phyloP scores from a whole-genome alignment of 306 rosid genomes.

The Quercus parvula region DNA sequence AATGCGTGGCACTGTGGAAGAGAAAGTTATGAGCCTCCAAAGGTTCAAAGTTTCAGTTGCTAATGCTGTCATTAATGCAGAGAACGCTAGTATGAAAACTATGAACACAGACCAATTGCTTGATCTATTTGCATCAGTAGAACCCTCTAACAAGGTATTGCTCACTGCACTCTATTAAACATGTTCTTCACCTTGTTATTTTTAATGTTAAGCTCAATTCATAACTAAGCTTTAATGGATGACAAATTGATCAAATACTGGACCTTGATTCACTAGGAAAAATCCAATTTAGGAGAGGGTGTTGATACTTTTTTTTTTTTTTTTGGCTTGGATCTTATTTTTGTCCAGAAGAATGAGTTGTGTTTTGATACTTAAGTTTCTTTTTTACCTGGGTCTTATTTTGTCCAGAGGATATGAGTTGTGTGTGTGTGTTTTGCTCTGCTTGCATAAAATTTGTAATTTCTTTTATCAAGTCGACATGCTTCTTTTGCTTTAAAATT shows the following conservation, averaged over 20 bases:
- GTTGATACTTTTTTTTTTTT: not conserved
- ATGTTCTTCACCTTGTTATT: not conserved
- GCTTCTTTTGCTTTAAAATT: not conserved
- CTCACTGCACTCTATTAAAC: not conserved
- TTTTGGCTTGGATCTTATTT: not conserved
- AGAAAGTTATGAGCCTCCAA: conserved; percentile 95
- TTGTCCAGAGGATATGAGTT: not conserved
- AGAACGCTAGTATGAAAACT: conserved; percentile 95
- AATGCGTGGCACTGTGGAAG: conserved; percentile 98
- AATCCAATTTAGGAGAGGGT: not conserved
- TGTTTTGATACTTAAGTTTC: too few relatives aligned
- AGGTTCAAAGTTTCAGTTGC: conserved; percentile 88
- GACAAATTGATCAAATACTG: not conserved
- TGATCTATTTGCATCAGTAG: conserved; percentile 88
- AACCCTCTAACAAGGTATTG: conserved; percentile 64
- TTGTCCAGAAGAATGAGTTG: too few relatives aligned
- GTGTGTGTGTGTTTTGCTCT: too few relatives aligned
- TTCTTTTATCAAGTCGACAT: not conserved
- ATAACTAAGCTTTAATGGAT: not conserved
- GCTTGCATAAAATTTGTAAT: not conserved
- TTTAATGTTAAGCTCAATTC: not conserved
- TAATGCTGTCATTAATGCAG: conserved; percentile 91
- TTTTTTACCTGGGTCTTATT: not conserved
- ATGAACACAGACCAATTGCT: conserved; percentile 99
- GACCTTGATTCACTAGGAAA: not conserved